These are phyloP conservation scores for Trifolium pratense DNA, from an alignment of 306 rosid species.

Conservation along the genomic window DNA sequence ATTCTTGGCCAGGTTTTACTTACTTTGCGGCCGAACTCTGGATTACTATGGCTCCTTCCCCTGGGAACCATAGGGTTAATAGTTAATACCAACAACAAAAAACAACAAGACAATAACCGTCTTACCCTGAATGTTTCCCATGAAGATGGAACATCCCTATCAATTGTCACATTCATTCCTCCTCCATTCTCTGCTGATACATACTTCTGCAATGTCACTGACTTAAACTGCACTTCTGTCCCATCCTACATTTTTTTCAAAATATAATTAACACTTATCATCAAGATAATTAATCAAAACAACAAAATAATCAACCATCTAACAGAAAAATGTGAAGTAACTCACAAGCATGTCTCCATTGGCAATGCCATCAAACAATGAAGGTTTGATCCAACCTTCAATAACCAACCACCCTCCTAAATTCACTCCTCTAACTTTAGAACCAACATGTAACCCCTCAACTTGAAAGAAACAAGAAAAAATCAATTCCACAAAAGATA, in stretches of 20 bases:
- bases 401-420: conserved; percentile 96
- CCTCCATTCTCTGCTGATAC: conserved; percentile 88
- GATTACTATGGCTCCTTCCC: no score
- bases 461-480: conserved; percentile 46
- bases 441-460: conserved; percentile 70
- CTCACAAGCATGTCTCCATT: conserved; percentile 94
- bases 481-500: conserved; percentile 28
- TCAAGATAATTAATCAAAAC: neutral
- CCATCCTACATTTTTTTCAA: conserved; percentile 71
- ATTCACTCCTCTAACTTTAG: conserved; percentile 84
- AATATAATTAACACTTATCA: conserved; percentile 31
- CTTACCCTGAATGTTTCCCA: conserved; percentile 92
- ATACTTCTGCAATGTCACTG: conserved; percentile 75
- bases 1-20: no score
- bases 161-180: conserved; percentile 70
- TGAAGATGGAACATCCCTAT: conserved; percentile 76
- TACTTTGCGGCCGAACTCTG: no score
- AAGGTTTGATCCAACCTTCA: conserved; percentile 98
- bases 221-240: conserved; percentile 79
- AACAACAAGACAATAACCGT: conserved; percentile 5
- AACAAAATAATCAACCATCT: neutral
- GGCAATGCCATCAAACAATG: conserved; percentile 91
- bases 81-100: no score
- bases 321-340: conserved; percentile 30
- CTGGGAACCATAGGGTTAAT: no score